phyloP scores from a whole-genome alignment of 805 yeast species.

The Saccharomycopsis fibuligera region DNA sequence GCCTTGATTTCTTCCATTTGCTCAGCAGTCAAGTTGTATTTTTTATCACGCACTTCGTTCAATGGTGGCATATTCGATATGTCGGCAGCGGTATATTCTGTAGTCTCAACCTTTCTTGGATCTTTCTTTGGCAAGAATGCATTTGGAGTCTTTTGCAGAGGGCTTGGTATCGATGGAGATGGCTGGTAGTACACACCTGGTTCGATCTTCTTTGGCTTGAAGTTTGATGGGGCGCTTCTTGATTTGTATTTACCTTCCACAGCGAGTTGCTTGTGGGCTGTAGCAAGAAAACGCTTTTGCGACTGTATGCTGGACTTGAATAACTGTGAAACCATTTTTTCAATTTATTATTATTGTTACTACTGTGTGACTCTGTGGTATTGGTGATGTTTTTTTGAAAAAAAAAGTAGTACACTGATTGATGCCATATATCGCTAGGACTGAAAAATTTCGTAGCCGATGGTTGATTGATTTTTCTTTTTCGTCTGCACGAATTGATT shows the following conservation, averaged over 20 bases:
- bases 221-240: slow-evolving; percentile 17
- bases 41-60: slow-evolving; percentile 32
- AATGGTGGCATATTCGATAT: slow-evolving; percentile 37
- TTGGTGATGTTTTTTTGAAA: too few relatives aligned
- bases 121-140: slow-evolving; percentile 61
- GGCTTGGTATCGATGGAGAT: slow-evolving; percentile 21
- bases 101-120: slow-evolving; percentile 40
- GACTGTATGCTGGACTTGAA: too few relatives aligned
- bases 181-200: slow-evolving; percentile 21
- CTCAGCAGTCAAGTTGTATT: slow-evolving; percentile 50
- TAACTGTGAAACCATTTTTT: too few relatives aligned
- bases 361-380: too few relatives aligned
- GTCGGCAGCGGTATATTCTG: slow-evolving; percentile 24
- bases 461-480: too few relatives aligned
- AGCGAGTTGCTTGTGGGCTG: neutral
- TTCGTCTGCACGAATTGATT: too few relatives aligned
- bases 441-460: too few relatives aligned
- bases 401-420: too few relatives aligned
- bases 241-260: slow-evolving; percentile 13
- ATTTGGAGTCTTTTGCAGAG: slow-evolving; percentile 45
- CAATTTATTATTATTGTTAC: too few relatives aligned
- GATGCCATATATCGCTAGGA: too few relatives aligned
- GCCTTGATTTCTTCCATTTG: slow-evolving; percentile 51
- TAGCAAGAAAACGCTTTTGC: neutral
- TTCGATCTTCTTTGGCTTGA: slow-evolving; percentile 17